Conservation (phyloP, 176 grass and related monocot genomes). For the Bromus sterilis region DNA sequence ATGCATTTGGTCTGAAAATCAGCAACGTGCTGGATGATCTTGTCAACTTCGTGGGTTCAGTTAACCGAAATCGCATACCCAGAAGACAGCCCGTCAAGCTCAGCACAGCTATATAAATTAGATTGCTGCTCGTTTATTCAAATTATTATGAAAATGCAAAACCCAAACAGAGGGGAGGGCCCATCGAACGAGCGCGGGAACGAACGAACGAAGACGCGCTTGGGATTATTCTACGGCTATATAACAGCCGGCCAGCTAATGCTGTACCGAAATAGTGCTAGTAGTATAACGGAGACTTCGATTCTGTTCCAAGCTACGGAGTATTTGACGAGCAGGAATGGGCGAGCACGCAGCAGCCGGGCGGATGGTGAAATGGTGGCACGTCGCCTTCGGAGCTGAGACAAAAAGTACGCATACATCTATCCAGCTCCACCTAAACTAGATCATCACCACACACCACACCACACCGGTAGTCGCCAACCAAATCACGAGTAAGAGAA, state of each 20-base stretch:
- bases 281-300: constrained; percentile 10
- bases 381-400: constrained; percentile 41
- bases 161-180: neutral
- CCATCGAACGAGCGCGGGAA: neutral
- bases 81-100: neutral
- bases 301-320: constrained; percentile 25
- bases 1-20: neutral
- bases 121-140: neutral
- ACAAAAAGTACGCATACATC: constrained; percentile 30
- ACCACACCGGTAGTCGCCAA: constrained; percentile 8
- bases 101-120: constrained; percentile 7
- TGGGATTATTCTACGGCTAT: neutral
- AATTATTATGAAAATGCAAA: neutral
- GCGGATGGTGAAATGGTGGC: constrained; percentile 24
- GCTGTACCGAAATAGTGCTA: neutral
- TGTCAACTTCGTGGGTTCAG: neutral
- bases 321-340: neutral
- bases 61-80: neutral
- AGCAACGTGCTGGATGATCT: neutral
- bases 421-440: constrained; percentile 32
- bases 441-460: neutral
- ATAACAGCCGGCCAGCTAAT: neutral
- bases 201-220: too few relatives aligned
- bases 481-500: neutral
- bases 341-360: neutral